A percentile compares a stretch with the other conserved stretches of the same genome.
These are phyloP conservation scores for Pichia kudriavzevii DNA, from an alignment of 1,139 yeast species.

Conservation along the genomic window DNA sequence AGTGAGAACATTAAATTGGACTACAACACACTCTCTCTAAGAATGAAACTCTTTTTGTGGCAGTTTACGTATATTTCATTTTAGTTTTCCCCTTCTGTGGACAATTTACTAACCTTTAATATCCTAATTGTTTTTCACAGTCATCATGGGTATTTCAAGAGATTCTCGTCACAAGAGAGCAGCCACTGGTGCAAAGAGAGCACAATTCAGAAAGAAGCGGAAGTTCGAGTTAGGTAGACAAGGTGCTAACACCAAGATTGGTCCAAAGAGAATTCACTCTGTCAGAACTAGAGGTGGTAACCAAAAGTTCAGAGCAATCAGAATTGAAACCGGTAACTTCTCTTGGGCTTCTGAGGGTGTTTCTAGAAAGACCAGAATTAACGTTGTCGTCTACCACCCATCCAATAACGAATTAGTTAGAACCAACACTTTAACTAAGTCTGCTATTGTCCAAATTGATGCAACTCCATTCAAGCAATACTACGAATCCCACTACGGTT, in stretches of 20 bases:
- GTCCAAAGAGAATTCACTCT: constrained; percentile 96
- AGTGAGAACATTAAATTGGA: too few species aligned
- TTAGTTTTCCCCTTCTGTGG: too few species aligned
- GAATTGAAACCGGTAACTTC: constrained; percentile 99
- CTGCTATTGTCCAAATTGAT: constrained; percentile 98
- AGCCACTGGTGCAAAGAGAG: constrained; percentile 99
- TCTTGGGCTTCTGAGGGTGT: constrained; percentile 99
- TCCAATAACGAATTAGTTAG: constrained; percentile 99
- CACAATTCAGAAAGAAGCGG: constrained; percentile 99
- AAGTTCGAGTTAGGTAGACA: constrained; percentile 99
- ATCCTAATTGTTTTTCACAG: constrained; percentile 6
- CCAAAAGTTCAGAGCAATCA: constrained; percentile 99
- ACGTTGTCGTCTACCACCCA: constrained; percentile 97
- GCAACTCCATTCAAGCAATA: constrained; percentile 99
- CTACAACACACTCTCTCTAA: too few species aligned
- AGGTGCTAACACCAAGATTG: constrained; percentile 99
- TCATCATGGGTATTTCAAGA: constrained; percentile 98
- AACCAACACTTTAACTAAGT: constrained; percentile 98
- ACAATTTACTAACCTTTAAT: constrained; percentile 10
- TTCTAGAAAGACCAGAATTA: constrained; percentile 97
- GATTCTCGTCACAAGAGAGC: constrained; percentile 99
- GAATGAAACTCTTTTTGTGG: too few species aligned
- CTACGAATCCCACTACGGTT: constrained; percentile 98
- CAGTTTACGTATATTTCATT: too few species aligned
- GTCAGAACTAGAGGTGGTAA: constrained; percentile 99